phyloP scores from a whole-genome alignment of 345 rosid genomes.

The Eucalyptus shirleyi region DNA sequence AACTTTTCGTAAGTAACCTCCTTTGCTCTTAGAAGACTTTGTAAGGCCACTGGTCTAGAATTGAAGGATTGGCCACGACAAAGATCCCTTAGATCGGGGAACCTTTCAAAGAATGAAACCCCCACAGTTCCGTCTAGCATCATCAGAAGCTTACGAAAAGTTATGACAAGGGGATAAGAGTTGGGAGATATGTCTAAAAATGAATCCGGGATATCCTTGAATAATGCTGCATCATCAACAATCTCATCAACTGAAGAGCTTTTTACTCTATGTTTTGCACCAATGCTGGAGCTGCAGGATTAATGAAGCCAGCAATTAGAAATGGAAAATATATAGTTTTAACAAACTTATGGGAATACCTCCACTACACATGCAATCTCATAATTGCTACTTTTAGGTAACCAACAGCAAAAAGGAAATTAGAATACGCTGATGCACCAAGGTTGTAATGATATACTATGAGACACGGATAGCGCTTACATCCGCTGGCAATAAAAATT shows the following conservation, averaged over 20 bases:
- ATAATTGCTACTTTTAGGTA: background rate
- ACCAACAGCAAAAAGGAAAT: background rate
- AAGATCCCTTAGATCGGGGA: constrained; percentile 13
- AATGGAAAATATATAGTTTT: background rate
- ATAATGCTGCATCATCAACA: constrained; percentile 14
- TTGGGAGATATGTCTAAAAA: constrained; percentile 11
- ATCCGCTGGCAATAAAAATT: background rate
- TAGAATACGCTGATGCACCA: background rate
- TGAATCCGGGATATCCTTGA: constrained; percentile 30
- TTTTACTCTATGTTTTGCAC: constrained; percentile 3
- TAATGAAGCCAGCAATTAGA: background rate
- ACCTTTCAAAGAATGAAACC: constrained; percentile 31
- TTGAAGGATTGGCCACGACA: background rate
- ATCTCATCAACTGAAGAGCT: constrained; percentile 7
- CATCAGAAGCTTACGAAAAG: constrained; percentile 38
- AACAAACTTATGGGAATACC: background rate
- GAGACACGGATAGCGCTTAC: background rate
- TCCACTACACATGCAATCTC: background rate
- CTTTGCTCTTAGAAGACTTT: constrained; percentile 17
- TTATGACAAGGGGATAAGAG: constrained; percentile 35
- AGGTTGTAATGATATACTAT: background rate
- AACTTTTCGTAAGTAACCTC: constrained; percentile 40
- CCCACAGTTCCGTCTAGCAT: constrained; percentile 52
- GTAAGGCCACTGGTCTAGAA: constrained; percentile 4
- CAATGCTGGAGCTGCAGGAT: constrained; percentile 15